Percentiles rank a stretch among this genome's conserved stretches.
Conservation (phyloP, 2,329 filamentous ascomycete species). For the Mycocentrospora acerina region DNA sequence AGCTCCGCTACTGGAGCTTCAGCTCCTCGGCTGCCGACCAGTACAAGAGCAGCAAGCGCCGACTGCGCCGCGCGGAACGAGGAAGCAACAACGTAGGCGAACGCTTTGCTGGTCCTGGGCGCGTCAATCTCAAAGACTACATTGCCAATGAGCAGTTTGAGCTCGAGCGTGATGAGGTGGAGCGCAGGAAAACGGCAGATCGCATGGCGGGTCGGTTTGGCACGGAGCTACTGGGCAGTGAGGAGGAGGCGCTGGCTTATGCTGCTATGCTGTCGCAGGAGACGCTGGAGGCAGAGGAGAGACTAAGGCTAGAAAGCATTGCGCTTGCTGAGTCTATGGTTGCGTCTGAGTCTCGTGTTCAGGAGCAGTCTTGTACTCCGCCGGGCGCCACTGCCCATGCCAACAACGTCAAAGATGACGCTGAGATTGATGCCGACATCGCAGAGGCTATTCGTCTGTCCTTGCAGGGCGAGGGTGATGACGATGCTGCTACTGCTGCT, state of each 20-base stretch:
- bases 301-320: slow-evolving; percentile 45
- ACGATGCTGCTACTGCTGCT: background rate
- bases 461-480: slow-evolving; percentile 28
- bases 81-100: slow-evolving; percentile 62
- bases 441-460: slow-evolving; percentile 63
- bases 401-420: slow-evolving; percentile 40
- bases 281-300: slow-evolving; percentile 52
- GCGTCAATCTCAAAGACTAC: slow-evolving; percentile 73
- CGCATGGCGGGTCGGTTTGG: slow-evolving; percentile 80
- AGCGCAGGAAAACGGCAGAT: slow-evolving; percentile 66
- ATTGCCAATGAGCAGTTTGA: slow-evolving; percentile 86
- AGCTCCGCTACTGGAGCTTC: slow-evolving; percentile 91
- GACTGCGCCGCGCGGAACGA: slow-evolving; percentile 67
- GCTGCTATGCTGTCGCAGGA: slow-evolving; percentile 65
- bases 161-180: slow-evolving; percentile 70
- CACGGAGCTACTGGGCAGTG: slow-evolving; percentile 67
- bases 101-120: slow-evolving; percentile 61
- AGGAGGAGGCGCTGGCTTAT: slow-evolving; percentile 65
- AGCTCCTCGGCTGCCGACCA: slow-evolving; percentile 77
- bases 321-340: slow-evolving; percentile 40
- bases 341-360: slow-evolving; percentile 38
- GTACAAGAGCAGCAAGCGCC: slow-evolving; percentile 76
- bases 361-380: slow-evolving; percentile 24
- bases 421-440: slow-evolving; percentile 59
- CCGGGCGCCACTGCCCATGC: too few species aligned